Conservation (phyloP, 2,329 filamentous ascomycete genomes). For the Botrytis hyacinthi region DNA sequence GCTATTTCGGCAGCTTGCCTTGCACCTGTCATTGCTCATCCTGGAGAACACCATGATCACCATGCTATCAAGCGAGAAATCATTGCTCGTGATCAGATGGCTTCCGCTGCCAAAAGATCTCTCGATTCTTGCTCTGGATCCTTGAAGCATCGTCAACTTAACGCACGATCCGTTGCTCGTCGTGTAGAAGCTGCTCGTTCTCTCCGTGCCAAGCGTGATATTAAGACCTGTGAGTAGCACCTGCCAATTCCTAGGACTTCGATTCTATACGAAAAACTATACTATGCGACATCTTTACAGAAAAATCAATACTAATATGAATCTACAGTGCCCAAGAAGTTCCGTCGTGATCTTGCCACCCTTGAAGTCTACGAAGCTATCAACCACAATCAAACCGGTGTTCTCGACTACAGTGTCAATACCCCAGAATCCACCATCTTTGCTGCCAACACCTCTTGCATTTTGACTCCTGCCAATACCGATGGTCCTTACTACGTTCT, state of each 20-base stretch:
- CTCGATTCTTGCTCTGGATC: constrained; percentile 40
- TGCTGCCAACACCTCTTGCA: constrained; percentile 45
- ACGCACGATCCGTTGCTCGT: constrained; percentile 37
- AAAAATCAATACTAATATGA: background rate
- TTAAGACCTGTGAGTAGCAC: constrained; percentile 1
- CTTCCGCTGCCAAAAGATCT: constrained; percentile 17
- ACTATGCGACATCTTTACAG: no score
- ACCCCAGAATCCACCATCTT: constrained; percentile 37
- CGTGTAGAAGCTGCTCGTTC: constrained; percentile 37
- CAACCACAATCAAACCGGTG: constrained; percentile 22
- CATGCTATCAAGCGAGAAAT: constrained; percentile 21
- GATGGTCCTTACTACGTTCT: constrained; percentile 51
- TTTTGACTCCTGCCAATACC: constrained; percentile 51
- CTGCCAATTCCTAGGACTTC: background rate
- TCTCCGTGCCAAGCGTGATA: constrained; percentile 15
- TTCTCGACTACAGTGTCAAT: constrained; percentile 17
- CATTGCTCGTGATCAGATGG: constrained; percentile 15
- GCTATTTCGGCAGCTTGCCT: constrained; percentile 8
- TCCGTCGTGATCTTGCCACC: constrained; percentile 19
- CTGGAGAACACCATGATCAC: constrained; percentile 16
- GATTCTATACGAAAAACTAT: background rate
- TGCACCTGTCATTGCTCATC: constrained; percentile 14
- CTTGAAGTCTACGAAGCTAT: constrained; percentile 18
- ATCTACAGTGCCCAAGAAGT: constrained; percentile 15
- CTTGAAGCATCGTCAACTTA: constrained; percentile 40